These are phyloP conservation scores for Emmonsiellopsis sp. DNA, from an alignment of 2,329 filamentous ascomycete genomes.

Conservation along the genomic window DNA sequence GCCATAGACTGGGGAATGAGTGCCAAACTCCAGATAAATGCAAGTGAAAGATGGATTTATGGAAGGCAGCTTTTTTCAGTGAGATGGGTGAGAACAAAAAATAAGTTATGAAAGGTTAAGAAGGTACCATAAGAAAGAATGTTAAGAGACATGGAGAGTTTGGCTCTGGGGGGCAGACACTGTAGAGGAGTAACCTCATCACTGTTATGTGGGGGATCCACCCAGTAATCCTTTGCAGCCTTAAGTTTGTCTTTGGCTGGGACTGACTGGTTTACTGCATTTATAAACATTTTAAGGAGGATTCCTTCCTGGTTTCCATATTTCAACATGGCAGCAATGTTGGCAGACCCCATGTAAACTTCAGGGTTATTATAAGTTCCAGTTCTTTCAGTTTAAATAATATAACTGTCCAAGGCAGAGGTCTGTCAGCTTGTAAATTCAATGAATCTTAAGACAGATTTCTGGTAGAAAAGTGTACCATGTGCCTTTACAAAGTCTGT, in stretches of 20 bases:
- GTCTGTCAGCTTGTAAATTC: slow-evolving; percentile 33
- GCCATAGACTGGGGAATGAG: slow-evolving; percentile 28
- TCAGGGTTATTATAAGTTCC: no score
- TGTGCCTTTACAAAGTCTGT: no score
- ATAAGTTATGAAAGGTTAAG: slow-evolving; percentile 36
- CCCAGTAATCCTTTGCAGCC: slow-evolving; percentile 18
- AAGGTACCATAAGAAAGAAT: slow-evolving; percentile 29
- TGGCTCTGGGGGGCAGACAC: slow-evolving; percentile 8
- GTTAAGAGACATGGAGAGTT: slow-evolving; percentile 15
- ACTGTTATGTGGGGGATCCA: background rate
- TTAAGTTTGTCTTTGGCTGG: slow-evolving; percentile 10
- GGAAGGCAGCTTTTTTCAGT: slow-evolving; percentile 46
- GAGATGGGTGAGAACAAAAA: slow-evolving; percentile 36
- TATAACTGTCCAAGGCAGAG: slow-evolving; percentile 37
- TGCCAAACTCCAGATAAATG: slow-evolving; percentile 42
- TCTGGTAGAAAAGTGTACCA: slow-evolving; percentile 38
- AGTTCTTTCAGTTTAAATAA: slow-evolving; percentile 42
- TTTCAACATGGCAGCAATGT: slow-evolving; percentile 47
- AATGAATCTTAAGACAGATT: slow-evolving; percentile 30
- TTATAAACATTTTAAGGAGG: slow-evolving; percentile 22
- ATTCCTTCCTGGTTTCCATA: slow-evolving; percentile 38
- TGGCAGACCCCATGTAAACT: slow-evolving; percentile 47
- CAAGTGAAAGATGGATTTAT: slow-evolving; percentile 46
- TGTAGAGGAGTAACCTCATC: slow-evolving; percentile 9
- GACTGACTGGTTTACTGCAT: slow-evolving; percentile 8